Evolutionary conservation across 1,284 basidiomycete genomes (phyloP), one percentile per base, ranked within the genome.

Genomic region (Naganishia sp.): DNA sequence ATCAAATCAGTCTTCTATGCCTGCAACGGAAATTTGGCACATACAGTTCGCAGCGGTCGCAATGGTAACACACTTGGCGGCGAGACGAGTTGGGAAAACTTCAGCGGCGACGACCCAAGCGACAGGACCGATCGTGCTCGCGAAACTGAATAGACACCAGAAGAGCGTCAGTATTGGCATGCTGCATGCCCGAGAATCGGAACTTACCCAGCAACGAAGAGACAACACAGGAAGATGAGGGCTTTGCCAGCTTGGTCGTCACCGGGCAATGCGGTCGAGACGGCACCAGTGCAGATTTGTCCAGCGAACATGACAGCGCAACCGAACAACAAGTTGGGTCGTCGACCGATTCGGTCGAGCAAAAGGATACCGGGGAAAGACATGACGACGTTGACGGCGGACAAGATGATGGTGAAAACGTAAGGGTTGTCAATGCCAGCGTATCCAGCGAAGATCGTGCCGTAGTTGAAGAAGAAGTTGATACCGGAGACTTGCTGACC

Each of bases 141-240:
- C 82, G 71, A 83, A 83, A 46, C 64, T 56, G 42, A 15, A 52
- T 42, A 9, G 54, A 55, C 33, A 7, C 21, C 15, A 56, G 23
- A 28, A 39, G 42, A 44, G 7, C 6, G 11, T 56, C 13, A 56
- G 55, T 42, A 18, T 36, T 43, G 11, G 2, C 6, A 55, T 43
- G 3, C 42, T 16, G 21, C 33, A 53, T 9, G 11, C 6, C n/a
- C 18, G 28, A 43, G 5, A 33, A 18, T 21, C 5, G 33, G 11
- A 49, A 31, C 75, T 56, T 28, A 56, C 55, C 57, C 77, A 31
- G 79, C 80, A 68, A 83, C 75, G 75, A 83, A 83, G 71, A 82
- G 69, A 74, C 80, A 82, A 48, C 77, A 79, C 72, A 82, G 82
- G 44, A 81, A 80, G 71, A 84, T 80, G 63, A 81, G 74, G 21